A percentile compares a stretch with the other conserved stretches of the same genome.
These are phyloP conservation scores for Albugo laibachii DNA, from an alignment of 352 stramenopile genomes.

Conservation along the genomic window DNA sequence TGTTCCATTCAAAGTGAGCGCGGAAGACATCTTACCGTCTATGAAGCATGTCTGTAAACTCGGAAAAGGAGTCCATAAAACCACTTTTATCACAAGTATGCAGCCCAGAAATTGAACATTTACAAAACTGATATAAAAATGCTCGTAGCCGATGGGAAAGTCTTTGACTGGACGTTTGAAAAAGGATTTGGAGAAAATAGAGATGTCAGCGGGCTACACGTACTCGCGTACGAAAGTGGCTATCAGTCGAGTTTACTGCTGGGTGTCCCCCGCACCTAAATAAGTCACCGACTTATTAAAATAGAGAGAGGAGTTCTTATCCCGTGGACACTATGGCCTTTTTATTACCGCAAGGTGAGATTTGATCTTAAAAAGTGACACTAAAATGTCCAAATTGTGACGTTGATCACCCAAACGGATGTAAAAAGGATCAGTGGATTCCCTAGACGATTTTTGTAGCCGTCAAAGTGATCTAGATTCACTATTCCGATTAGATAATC, in stretches of 20 bases:
- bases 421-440: too few species aligned
- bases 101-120: background rate
- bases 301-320: background rate
- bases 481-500: too few species aligned
- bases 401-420: too few species aligned
- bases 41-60: conserved; percentile 31
- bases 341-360: too few species aligned
- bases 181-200: conserved; percentile 25
- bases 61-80: conserved; percentile 61
- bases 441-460: too few species aligned
- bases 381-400: too few species aligned
- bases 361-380: too few species aligned
- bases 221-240: conserved; percentile 43
- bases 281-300: background rate
- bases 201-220: conserved; percentile 16
- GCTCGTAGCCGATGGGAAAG: conserved; percentile 22
- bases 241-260: conserved; percentile 53
- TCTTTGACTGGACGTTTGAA: conserved; percentile 58
- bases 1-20: conserved; percentile 40
- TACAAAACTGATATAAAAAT: background rate
- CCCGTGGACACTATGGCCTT: too few species aligned
- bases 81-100: conserved; percentile 38
- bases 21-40: conserved; percentile 16
- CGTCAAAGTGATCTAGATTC: too few species aligned
- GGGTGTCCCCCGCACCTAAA: conserved; percentile 2